Evolutionary conservation across 1,139 yeast genomes (phyloP).

Genomic region (Hemisphaericaspora lyxosophila): DNA sequence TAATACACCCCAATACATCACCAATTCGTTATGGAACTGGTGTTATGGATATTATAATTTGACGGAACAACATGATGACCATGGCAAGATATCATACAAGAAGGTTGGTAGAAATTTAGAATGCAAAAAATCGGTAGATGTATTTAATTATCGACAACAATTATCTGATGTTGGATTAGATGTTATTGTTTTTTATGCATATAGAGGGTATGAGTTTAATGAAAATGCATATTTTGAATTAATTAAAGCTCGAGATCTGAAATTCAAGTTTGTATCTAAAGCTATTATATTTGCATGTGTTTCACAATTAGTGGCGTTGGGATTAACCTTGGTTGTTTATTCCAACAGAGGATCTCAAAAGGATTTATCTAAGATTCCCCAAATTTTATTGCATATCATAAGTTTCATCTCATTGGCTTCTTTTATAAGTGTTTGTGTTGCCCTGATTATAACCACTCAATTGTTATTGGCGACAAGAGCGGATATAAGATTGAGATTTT

Average conservation of each 20-base stretch:
- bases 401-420: conserved; percentile 35
- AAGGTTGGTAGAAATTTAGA: conserved; percentile 20
- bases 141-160: conserved; percentile 48
- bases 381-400: conserved; percentile 29
- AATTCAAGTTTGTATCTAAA: conserved; percentile 10
- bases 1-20: conserved; percentile 50
- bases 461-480: conserved; percentile 23
- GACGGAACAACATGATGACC: conserved; percentile 16
- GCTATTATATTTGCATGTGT: conserved; percentile 26
- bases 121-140: conserved; percentile 24
- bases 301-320: conserved; percentile 26
- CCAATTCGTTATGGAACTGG: conserved; percentile 44
- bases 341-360: conserved; percentile 21
- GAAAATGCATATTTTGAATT: conserved; percentile 17
- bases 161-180: conserved; percentile 40
- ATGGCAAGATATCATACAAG: conserved; percentile 6
- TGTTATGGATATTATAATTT: conserved; percentile 46
- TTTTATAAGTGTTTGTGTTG: conserved; percentile 29
- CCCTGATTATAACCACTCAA: conserved; percentile 27
- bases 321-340: conserved; percentile 36
- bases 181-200: conserved; percentile 51
- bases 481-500: conserved; percentile 34
- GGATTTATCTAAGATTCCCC: conserved; percentile 30
- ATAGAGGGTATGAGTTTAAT: conserved; percentile 17
- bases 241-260: conserved; percentile 19